Evolutionary conservation across 108 stramenopile species (phyloP).

Genomic region (Fragilaria radians): DNA sequence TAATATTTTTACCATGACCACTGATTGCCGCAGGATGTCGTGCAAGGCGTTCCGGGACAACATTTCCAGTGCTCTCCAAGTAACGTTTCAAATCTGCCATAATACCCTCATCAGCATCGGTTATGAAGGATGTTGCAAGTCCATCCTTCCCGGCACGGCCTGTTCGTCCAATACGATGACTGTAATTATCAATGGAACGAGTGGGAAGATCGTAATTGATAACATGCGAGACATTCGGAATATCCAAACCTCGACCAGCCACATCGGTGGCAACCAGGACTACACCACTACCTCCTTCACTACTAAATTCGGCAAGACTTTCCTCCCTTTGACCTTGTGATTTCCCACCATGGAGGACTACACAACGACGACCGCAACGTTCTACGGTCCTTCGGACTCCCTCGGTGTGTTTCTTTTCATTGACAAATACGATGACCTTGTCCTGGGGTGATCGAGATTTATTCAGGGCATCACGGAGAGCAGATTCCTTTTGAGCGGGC

Average conservation of each 20-base stretch:
- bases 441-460: conserved; percentile 37
- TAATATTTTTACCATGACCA: not conserved
- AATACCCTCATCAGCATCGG: conserved; percentile 89
- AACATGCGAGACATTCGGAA: conserved; percentile 92
- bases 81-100: conserved; percentile 79
- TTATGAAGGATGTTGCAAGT: conserved; percentile 88
- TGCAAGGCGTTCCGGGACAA: conserved; percentile 70
- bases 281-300: conserved; percentile 60
- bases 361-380: conserved; percentile 56
- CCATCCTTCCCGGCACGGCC: conserved; percentile 97
- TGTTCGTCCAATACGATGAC: conserved; percentile 96
- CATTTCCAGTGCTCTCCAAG: conserved; percentile 68
- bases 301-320: conserved; percentile 80
- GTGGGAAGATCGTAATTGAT: conserved; percentile 96
- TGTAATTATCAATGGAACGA: conserved; percentile 91
- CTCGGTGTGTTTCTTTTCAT: conserved; percentile 91
- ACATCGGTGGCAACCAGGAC: conserved; percentile 95
- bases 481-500: conserved; percentile 69
- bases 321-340: conserved; percentile 96
- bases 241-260: conserved; percentile 95
- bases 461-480: conserved; percentile 46
- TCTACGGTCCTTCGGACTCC: conserved; percentile 76
- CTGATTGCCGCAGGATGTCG: conserved; percentile 56
- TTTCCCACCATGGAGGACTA: conserved; percentile 95
- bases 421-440: conserved; percentile 96